A percentile compares a stretch with the other conserved stretches of the same genome.
These are phyloP conservation scores for Mucor ambiguus DNA, from an alignment of 371 early-diverging fungal species.

Conservation along the genomic window DNA sequence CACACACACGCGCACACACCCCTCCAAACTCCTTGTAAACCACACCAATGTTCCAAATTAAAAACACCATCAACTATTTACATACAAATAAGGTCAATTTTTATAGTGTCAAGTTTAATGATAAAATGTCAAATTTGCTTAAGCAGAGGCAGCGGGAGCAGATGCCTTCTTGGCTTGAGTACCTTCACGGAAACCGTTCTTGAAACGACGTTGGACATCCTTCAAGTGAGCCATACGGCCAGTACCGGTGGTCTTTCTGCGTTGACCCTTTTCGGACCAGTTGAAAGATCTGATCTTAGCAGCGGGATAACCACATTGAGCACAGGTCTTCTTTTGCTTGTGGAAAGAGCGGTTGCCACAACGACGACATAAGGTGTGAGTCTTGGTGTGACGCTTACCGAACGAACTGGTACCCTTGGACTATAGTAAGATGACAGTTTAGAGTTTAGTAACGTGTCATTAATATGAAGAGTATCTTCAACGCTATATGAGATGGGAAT, in stretches of 20 bases:
- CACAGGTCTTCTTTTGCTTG: conserved; percentile 99
- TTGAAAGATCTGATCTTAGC: conserved; percentile 95
- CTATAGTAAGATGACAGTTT: conserved; percentile 43
- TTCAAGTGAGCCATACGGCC: conserved; percentile 98
- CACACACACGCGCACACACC: not conserved
- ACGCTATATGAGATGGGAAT: not conserved
- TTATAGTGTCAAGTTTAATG: not conserved
- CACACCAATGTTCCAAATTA: not conserved
- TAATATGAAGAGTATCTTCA: not conserved
- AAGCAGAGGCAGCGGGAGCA: conserved; percentile 39
- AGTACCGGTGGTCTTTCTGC: conserved; percentile 98
- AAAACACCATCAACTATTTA: not conserved
- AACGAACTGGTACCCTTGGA: conserved; percentile 99
- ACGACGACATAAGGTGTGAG: conserved; percentile 97
- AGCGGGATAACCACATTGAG: conserved; percentile 98
- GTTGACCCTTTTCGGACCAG: conserved; percentile 95
- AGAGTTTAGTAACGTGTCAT: not conserved
- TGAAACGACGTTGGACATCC: conserved; percentile 87
- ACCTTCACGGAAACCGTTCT: conserved; percentile 95
- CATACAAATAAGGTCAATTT: not conserved
- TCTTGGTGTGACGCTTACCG: conserved; percentile 99
- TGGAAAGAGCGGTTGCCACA: conserved; percentile 99
- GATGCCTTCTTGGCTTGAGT: conserved; percentile 62
- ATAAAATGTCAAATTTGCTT: conserved; percentile 11
- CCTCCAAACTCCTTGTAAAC: not conserved